phyloP scores from a whole-genome alignment of 768 basidiomycete genomes.

The Suillus clintonianus region DNA sequence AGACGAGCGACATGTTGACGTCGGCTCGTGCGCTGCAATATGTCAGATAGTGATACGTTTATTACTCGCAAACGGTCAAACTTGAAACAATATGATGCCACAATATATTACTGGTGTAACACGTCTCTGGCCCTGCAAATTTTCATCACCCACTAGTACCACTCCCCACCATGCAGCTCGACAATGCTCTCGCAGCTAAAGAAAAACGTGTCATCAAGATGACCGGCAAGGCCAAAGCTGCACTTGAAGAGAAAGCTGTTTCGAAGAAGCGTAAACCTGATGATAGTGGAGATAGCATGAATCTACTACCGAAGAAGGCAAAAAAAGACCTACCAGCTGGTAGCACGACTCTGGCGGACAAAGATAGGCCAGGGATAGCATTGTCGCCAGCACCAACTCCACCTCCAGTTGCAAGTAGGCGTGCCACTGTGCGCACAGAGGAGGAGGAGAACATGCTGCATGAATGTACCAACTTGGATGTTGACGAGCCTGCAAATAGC shows the following conservation, averaged over 20 bases:
- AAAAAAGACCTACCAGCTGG: not conserved
- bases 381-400: no score
- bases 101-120: no score
- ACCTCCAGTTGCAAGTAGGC: no score
- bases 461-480: no score
- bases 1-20: no score
- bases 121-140: not conserved
- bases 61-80: not conserved
- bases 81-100: not conserved
- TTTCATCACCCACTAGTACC: not conserved
- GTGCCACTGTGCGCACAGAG: no score
- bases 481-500: no score
- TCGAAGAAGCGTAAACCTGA: not conserved
- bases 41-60: no score
- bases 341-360: no score
- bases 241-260: not conserved
- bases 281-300: not conserved
- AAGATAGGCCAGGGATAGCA: no score
- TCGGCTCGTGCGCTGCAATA: no score
- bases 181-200: not conserved
- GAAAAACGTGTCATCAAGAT: not conserved
- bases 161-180: not conserved
- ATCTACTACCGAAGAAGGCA: not conserved
- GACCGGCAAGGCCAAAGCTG: not conserved
- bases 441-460: no score